phyloP scores from a whole-genome alignment of 106 monocot genomes.

The Apostasia shenzhenica region DNA sequence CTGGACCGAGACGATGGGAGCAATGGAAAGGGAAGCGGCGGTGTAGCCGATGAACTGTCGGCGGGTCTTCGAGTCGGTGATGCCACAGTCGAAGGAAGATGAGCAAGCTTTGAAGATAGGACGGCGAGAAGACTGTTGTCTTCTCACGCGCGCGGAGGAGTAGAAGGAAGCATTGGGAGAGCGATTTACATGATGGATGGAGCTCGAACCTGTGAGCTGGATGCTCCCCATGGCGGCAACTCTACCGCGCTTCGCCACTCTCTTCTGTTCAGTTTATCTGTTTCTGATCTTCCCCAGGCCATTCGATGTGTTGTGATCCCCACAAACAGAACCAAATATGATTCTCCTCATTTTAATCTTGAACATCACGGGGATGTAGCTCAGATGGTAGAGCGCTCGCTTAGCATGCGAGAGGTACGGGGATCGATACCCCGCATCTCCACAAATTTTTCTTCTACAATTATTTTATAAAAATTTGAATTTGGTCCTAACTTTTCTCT shows the following conservation, averaged over 20 bases:
- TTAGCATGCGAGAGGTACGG: constrained; percentile 99
- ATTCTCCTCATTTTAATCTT: no score
- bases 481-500: no score
- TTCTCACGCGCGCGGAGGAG: constrained; percentile 5
- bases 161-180: constrained; percentile 16
- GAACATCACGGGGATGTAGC: constrained; percentile 79
- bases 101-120: constrained; percentile 13
- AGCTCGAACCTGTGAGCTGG: constrained; percentile 26
- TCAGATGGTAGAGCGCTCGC: constrained; percentile 99
- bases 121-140: not conserved
- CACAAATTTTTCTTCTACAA: not conserved
- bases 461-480: no score
- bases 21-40: constrained; percentile 27
- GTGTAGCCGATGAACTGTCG: constrained; percentile 55
- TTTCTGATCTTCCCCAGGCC: no score
- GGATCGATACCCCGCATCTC: constrained; percentile 99
- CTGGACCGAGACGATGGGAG: constrained; percentile 7
- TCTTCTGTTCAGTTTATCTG: no score
- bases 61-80: constrained; percentile 21
- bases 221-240: constrained; percentile 17
- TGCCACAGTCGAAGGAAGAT: constrained; percentile 4
- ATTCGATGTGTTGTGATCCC: no score
- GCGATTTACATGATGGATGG: constrained; percentile 19
- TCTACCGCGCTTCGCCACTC: no score
- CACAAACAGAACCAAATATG: no score